Percentiles rank a stretch among this genome's conserved stretches.
phyloP scores from a whole-genome alignment of 2,329 filamentous ascomycete species.

The Fusarium camptoceras region DNA sequence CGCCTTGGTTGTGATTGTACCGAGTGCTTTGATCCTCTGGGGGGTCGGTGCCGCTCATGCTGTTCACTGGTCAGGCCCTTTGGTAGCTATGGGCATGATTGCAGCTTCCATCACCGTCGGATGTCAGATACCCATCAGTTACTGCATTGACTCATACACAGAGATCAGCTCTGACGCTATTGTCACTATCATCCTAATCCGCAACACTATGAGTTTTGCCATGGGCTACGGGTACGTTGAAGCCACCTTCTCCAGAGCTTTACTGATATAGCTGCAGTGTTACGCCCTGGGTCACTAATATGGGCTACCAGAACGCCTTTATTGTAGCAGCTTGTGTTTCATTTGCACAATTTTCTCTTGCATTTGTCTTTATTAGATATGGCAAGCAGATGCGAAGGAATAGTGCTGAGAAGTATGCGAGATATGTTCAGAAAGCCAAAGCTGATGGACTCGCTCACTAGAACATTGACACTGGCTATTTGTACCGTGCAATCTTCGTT shows the following conservation, averaged over 20 bases:
- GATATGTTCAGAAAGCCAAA: neutral
- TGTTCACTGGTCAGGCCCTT: neutral
- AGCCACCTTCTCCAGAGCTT: fast-evolving
- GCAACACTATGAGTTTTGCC: neutral
- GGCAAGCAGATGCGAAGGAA: neutral
- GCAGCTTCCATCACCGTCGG: neutral
- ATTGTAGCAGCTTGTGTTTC: neutral
- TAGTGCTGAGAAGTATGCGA: neutral
- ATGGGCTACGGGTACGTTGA: neutral
- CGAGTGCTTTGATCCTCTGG: neutral
- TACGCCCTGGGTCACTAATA: neutral
- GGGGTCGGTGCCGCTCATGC: neutral
- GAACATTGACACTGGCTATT: too few relatives aligned
- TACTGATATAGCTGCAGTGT: neutral
- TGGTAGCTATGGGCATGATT: neutral
- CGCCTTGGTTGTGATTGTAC: neutral
- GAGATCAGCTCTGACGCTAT: neutral
- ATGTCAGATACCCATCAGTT: neutral
- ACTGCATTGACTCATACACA: neutral
- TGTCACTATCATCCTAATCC: neutral
- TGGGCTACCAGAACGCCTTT: constrained; percentile 1
- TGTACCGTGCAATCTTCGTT: too few relatives aligned
- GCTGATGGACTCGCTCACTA: neutral
- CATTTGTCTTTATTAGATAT: neutral
- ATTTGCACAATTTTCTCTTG: neutral